Evolutionary conservation across 106 monocot species (phyloP).

Genomic region (Posidonia australis): DNA sequence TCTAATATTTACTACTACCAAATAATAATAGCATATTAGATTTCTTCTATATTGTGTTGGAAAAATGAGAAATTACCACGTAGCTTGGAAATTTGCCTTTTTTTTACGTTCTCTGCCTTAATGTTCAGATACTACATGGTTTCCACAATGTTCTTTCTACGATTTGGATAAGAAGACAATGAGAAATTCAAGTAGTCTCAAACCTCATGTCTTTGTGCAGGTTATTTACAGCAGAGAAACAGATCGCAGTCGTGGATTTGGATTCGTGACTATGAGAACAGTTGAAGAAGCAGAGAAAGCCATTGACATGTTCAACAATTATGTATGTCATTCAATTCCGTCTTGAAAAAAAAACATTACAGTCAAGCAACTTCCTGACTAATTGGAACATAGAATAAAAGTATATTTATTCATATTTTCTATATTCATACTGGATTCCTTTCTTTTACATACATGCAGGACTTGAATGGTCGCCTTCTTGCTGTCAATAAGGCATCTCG

Average conservation of each 20-base stretch:
- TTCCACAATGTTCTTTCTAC: no score
- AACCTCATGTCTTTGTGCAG: slow-evolving; percentile 21
- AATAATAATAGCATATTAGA: no score
- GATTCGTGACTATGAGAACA: slow-evolving; percentile 59
- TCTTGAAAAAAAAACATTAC: not conserved
- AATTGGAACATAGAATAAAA: not conserved
- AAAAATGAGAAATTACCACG: no score
- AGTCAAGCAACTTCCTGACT: not conserved
- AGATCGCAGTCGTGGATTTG: slow-evolving; percentile 54
- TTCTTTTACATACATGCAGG: slow-evolving; percentile 5
- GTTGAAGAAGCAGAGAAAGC: slow-evolving; percentile 63
- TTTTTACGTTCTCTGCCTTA: no score
- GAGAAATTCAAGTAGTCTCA: no score
- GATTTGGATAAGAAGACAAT: no score
- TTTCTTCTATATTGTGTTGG: no score
- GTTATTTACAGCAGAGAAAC: slow-evolving; percentile 62
- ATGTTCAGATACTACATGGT: no score
- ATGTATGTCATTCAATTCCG: slow-evolving; percentile 26
- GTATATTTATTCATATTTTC: not conserved
- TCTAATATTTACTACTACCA: no score
- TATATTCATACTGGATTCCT: not conserved
- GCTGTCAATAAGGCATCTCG: slow-evolving; percentile 23
- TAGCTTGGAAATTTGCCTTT: no score
- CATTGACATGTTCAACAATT: slow-evolving; percentile 37
- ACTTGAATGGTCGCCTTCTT: slow-evolving; percentile 11